Base-by-base conservation (phyloP, 2,329 filamentous ascomycete species). In the Ophiostoma sp. region DNA sequence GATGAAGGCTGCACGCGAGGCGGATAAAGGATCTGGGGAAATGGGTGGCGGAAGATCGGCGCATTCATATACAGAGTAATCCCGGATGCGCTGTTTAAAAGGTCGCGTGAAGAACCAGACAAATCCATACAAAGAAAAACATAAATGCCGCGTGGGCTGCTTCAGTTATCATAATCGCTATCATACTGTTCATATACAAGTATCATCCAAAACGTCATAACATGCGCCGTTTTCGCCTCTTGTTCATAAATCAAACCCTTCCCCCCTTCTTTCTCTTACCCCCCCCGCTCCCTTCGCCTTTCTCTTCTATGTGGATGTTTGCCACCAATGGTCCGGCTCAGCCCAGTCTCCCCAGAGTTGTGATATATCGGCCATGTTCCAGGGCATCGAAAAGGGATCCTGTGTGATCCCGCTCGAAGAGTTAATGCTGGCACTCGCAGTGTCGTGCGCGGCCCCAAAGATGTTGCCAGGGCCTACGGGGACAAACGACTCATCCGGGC, bases 251-350 rank as follows among this genome's bases (percentile, higher is more conserved):
- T 7, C 44, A n/a, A 17, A 15, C 44, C 15, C 57, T 35, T 35
- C 5, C 8, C 20, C 15, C 20, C 4, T 64, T 64, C 17, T 64
- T 13, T n/a, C 4, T 64, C 1, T 13, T 23, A 3, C 35, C 60
- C 3, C 15, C 13, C 35, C 60, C 8, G 5, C 31, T 10, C 2
- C 33, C 57, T 15, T 62, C 57, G 4, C 33, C 11, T 60, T 7
- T 17, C 15, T 17, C 27, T 36, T 10, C 33, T n/a, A 35, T 4
- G 17, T 36, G 31, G 17, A 41, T 66, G 62, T 60, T 67, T 72
- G 68, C 72, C 72, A 73, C 70, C 64, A 70, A n/a, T 67, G 67
- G 15, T 70, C 69, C n/a, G 71, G 44, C 44, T 71, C 71, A 6
- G 66, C 64, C 70, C 67, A 72, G 13, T 72, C 72, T 6, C 68